Percentiles rank a stretch among this genome's conserved stretches.
phyloP scores from a whole-genome alignment of 2,329 filamentous ascomycete genomes.

The Clarireedia monteithiana region DNA sequence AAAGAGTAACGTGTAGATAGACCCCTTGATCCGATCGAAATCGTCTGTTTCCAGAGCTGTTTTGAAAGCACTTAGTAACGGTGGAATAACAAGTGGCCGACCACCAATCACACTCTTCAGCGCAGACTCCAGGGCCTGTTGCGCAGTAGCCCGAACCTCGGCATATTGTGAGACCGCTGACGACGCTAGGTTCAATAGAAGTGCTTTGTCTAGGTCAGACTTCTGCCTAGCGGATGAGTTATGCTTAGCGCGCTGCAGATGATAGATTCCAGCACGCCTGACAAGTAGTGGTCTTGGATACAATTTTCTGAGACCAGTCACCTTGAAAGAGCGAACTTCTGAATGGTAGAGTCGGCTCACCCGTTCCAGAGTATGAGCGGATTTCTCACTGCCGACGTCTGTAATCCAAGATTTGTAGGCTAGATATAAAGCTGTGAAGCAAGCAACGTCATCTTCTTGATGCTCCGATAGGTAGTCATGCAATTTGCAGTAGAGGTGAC shows the following conservation, averaged over 20 bases:
- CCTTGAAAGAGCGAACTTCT: slow-evolving; percentile 88
- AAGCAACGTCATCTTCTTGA: slow-evolving; percentile 92
- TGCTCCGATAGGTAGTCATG: slow-evolving; percentile 76
- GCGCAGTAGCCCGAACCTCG: slow-evolving; percentile 89
- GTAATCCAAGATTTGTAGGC: slow-evolving; percentile 96
- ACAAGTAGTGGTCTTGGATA: slow-evolving; percentile 91
- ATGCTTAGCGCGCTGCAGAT: slow-evolving; percentile 86
- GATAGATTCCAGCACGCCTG: slow-evolving; percentile 88
- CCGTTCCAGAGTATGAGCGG: slow-evolving; percentile 85
- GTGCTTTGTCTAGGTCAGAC: slow-evolving; percentile 77
- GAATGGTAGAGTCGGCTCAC: slow-evolving; percentile 77
- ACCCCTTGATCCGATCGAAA: slow-evolving; percentile 88
- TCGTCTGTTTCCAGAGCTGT: slow-evolving; percentile 73
- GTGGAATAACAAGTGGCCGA: slow-evolving; percentile 79
- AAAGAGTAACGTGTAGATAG: slow-evolving; percentile 83
- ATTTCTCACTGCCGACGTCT: slow-evolving; percentile 92
- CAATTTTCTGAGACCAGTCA: slow-evolving; percentile 82
- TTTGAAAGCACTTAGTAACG: slow-evolving; percentile 71
- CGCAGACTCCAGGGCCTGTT: slow-evolving; percentile 86
- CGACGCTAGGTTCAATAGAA: slow-evolving; percentile 80
- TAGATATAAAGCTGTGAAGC: slow-evolving; percentile 87
- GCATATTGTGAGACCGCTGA: slow-evolving; percentile 89
- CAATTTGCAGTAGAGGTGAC: slow-evolving; percentile 71
- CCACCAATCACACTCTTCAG: slow-evolving; percentile 86
- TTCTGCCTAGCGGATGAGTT: slow-evolving; percentile 84